A percentile compares a stretch with the other conserved stretches of the same genome.
These are phyloP conservation scores for Phaeosphaeria sp. DNA, from an alignment of 2,329 filamentous ascomycete genomes.

Conservation along the genomic window DNA sequence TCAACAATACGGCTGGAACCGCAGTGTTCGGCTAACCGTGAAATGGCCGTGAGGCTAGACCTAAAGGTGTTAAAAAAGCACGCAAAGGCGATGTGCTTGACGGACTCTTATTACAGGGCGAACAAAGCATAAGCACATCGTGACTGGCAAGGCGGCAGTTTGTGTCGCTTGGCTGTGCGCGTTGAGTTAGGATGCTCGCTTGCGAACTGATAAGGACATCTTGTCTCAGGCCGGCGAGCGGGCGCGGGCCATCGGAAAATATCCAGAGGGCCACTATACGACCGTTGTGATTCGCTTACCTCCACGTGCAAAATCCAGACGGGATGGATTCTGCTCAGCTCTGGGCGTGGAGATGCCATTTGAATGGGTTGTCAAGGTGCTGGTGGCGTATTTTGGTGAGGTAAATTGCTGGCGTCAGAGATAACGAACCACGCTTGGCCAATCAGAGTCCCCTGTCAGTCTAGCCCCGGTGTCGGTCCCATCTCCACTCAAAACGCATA, in stretches of 20 bases:
- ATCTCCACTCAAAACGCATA: constrained; percentile 9
- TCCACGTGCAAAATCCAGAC: background rate
- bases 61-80: background rate
- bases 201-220: constrained; percentile 31
- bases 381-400: constrained; percentile 26
- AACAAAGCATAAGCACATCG: background rate
- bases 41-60: background rate
- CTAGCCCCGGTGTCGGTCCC: background rate
- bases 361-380: constrained; percentile 16
- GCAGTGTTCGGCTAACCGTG: background rate
- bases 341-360: constrained; percentile 24
- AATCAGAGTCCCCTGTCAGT: background rate
- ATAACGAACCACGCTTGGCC: constrained; percentile 18
- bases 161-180: background rate
- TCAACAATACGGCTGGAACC: background rate
- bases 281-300: background rate
- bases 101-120: background rate
- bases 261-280: background rate
- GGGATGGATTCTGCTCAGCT: constrained; percentile 1
- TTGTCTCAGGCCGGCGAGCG: background rate
- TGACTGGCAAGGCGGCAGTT: background rate
- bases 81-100: background rate
- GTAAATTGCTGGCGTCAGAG: constrained; percentile 26
- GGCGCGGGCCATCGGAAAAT: background rate
- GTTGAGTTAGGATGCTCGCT: too few relatives aligned